Conservation (phyloP, 176 grass and related monocot species). For the Carex kokanica region DNA sequence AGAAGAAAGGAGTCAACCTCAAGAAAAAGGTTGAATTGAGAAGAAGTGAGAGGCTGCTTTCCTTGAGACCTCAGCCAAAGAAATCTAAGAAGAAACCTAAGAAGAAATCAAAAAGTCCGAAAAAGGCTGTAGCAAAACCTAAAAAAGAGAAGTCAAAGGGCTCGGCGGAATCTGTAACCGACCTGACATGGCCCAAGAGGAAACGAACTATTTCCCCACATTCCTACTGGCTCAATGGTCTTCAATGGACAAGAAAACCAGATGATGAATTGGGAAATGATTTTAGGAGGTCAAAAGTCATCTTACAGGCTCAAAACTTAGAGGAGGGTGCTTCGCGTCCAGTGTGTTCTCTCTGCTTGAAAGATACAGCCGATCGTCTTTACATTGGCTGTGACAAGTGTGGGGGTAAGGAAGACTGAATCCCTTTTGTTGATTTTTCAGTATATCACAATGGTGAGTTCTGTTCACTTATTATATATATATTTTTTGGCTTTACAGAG, state of each 20-base stretch:
- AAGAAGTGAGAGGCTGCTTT: conserved; percentile 24
- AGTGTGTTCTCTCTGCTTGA: conserved; percentile 62
- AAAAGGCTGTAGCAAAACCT: conserved; percentile 16
- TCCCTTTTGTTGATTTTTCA: conserved; percentile 14
- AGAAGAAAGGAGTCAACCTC: conserved; percentile 25
- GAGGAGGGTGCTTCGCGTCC: conserved; percentile 34
- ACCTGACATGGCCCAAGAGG: conserved; percentile 46
- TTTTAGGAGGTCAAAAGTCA: conserved; percentile 70
- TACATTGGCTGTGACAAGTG: conserved; percentile 86
- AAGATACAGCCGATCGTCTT: conserved; percentile 52
- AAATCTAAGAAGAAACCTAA: conserved; percentile 24
- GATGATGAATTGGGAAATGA: conserved; percentile 53
- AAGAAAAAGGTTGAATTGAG: conserved; percentile 32
- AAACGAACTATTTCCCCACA: conserved; percentile 68
- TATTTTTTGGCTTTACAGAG: conserved; percentile 54
- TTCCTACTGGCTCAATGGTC: conserved; percentile 91
- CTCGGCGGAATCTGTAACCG: conserved; percentile 32
- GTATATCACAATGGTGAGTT: background rate
- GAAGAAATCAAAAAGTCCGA: conserved; percentile 21
- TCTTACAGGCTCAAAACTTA: conserved; percentile 57
- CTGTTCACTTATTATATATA: conserved; percentile 8
- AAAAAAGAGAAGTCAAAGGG: conserved; percentile 10
- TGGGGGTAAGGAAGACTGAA: conserved; percentile 54
- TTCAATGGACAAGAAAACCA: conserved; percentile 58
- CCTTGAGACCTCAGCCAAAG: conserved; percentile 22